These are phyloP conservation scores for Trichoderma erinaceum DNA, from an alignment of 495 filamentous ascomycete species.

Conservation along the genomic window DNA sequence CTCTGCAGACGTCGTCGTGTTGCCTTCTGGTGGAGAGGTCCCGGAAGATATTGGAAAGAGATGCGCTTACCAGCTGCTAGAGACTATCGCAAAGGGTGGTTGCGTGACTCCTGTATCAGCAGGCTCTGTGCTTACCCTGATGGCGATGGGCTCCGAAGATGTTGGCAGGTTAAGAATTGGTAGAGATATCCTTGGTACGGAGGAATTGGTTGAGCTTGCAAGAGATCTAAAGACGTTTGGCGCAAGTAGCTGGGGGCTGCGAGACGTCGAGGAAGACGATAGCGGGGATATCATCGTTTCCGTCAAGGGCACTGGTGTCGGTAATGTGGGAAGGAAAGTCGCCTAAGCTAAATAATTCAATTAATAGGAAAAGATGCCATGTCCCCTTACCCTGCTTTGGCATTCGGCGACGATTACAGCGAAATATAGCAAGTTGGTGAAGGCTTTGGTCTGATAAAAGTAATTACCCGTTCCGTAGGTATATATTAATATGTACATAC, in stretches of 20 bases:
- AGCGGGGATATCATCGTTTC: slow-evolving; percentile 73
- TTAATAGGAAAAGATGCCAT: neutral
- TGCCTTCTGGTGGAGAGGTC: slow-evolving; percentile 70
- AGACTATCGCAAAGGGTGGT: slow-evolving; percentile 73
- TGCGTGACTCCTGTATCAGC: slow-evolving; percentile 66
- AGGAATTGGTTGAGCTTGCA: slow-evolving; percentile 69
- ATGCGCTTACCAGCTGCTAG: slow-evolving; percentile 84
- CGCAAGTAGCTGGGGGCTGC: slow-evolving; percentile 77
- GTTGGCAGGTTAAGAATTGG: slow-evolving; percentile 52
- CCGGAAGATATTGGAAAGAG: slow-evolving; percentile 86
- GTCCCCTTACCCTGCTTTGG: neutral
- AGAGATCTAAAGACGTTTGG: slow-evolving; percentile 83
- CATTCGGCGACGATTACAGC: neutral
- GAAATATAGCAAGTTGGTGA: neutral
- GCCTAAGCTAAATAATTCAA: slow-evolving; percentile 41
- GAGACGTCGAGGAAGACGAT: slow-evolving; percentile 65
- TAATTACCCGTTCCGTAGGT: neutral
- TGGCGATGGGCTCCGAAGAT: slow-evolving; percentile 87
- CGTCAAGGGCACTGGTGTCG: slow-evolving; percentile 88
- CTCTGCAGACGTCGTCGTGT: slow-evolving; percentile 77
- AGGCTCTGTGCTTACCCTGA: slow-evolving; percentile 69
- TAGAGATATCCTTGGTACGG: slow-evolving; percentile 72
- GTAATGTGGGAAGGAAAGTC: slow-evolving; percentile 92
- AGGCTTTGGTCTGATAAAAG: neutral
- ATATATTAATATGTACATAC: neutral